Conservation (phyloP, 768 basidiomycete genomes). For the Auriscalpium microsporum region DNA sequence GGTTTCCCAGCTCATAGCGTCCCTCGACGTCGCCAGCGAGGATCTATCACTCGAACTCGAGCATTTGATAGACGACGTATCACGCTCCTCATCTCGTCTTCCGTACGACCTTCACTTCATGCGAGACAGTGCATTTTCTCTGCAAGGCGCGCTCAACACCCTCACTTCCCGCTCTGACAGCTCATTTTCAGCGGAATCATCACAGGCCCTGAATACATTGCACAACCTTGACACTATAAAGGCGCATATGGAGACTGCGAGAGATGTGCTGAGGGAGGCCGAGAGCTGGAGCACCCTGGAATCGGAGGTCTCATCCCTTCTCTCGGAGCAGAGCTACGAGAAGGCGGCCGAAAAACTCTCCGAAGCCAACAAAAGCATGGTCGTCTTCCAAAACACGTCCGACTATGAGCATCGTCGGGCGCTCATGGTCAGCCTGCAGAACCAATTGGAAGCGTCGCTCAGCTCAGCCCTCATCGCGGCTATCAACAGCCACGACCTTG, state of each 20-base stretch:
- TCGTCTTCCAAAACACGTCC: slow-evolving; percentile 86
- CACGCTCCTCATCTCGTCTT: slow-evolving; percentile 81
- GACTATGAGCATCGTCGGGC: slow-evolving; percentile 83
- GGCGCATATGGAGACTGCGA: slow-evolving; percentile 75
- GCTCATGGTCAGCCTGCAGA: slow-evolving; percentile 87
- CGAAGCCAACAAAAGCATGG: slow-evolving; percentile 84
- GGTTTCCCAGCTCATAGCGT: slow-evolving; percentile 64
- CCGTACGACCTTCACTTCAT: slow-evolving; percentile 97
- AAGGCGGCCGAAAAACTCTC: slow-evolving; percentile 90
- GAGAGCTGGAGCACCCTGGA: slow-evolving; percentile 97
- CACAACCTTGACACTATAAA: slow-evolving; percentile 78
- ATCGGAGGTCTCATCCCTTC: slow-evolving; percentile 80
- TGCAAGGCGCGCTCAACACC: slow-evolving; percentile 57
- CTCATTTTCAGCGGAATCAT: slow-evolving; percentile 49
- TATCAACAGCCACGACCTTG: slow-evolving; percentile 69
- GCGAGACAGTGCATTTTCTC: slow-evolving; percentile 78
- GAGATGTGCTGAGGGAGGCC: slow-evolving; percentile 88
- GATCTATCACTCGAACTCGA: slow-evolving; percentile 86
- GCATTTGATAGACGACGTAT: slow-evolving; percentile 85
- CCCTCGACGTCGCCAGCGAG: slow-evolving; percentile 80
- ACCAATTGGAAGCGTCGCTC: slow-evolving; percentile 88
- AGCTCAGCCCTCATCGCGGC: slow-evolving; percentile 87
- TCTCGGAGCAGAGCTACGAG: slow-evolving; percentile 68
- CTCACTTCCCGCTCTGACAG: slow-evolving; percentile 49
- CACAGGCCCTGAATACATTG: slow-evolving; percentile 64